These are phyloP conservation scores for Cenchrus americanus DNA, from an alignment of 176 grass and related monocot genomes.

Conservation along the genomic window DNA sequence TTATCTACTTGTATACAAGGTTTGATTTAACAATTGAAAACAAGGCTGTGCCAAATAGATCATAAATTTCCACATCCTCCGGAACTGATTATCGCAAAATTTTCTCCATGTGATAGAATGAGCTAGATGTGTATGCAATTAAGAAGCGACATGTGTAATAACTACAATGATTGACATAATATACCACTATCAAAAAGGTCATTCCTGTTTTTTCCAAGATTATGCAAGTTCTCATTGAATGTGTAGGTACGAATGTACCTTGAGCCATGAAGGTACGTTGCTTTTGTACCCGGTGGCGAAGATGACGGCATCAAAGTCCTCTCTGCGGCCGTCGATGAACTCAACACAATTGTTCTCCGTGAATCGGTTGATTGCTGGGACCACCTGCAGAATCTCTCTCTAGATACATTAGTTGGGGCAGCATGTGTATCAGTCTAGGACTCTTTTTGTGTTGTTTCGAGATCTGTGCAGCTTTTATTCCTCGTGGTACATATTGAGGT, in stretches of 20 bases:
- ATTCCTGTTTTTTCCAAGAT: not conserved
- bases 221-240: not conserved
- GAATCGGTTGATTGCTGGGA: conserved; percentile 65
- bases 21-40: no score
- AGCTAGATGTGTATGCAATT: not conserved
- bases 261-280: conserved; percentile 90
- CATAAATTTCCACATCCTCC: not conserved
- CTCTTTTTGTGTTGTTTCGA: conserved; percentile 3
- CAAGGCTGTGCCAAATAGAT: not conserved
- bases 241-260: conserved; percentile 51
- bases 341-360: conserved; percentile 52
- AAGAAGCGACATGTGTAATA: not conserved
- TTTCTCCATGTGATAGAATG: no score
- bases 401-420: conserved; percentile 30
- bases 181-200: not conserved
- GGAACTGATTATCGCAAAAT: not conserved
- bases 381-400: conserved; percentile 63
- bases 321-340: conserved; percentile 59
- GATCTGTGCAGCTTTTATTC: conserved; percentile 5
- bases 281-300: conserved; percentile 91
- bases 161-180: not conserved
- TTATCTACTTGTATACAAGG: no score
- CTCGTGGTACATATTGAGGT: not conserved
- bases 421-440: not conserved
- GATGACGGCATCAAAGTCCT: conserved; percentile 74